Evolutionary conservation across 805 yeast genomes (phyloP).

Genomic region (Cyberlindnera euphorbiae): DNA sequence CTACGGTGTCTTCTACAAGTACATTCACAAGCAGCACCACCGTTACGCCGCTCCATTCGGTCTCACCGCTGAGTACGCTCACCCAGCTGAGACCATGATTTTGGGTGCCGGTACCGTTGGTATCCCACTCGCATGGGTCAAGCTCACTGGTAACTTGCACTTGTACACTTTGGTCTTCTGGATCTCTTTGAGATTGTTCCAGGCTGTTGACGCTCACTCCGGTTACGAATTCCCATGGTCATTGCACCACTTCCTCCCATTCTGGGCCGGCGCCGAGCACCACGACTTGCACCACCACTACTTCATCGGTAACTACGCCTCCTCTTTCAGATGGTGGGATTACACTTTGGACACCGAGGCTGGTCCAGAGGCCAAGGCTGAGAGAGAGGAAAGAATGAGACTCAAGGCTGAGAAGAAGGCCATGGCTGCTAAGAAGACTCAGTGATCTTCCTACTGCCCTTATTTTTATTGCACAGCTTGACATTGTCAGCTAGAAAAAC

Average conservation of each 20-base stretch:
- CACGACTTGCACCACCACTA: constrained; percentile 97
- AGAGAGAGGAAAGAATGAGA: constrained; percentile 63
- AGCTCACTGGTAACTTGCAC: constrained; percentile 72
- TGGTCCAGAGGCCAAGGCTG: constrained; percentile 72
- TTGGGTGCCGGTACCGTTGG: constrained; percentile 97
- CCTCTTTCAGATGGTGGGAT: constrained; percentile 97
- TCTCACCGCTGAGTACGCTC: constrained; percentile 95
- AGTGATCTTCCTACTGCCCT: constrained; percentile 1
- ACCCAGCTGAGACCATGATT: constrained; percentile 87
- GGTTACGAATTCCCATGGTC: constrained; percentile 99
- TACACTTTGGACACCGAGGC: constrained; percentile 83
- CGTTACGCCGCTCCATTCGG: constrained; percentile 98
- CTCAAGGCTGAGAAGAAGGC: constrained; percentile 22
- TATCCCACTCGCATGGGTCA: constrained; percentile 81
- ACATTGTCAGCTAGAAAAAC: too few species aligned
- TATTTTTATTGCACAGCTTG: too few species aligned
- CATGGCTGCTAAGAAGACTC: constrained; percentile 11
- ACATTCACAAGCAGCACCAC: constrained; percentile 96
- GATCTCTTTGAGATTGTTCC: constrained; percentile 85
- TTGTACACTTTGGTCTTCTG: constrained; percentile 84
- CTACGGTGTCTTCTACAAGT: constrained; percentile 82
- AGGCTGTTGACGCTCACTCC: constrained; percentile 96
- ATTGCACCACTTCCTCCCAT: constrained; percentile 82
- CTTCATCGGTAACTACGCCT: constrained; percentile 92
- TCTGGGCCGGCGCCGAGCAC: constrained; percentile 99